Conservation (phyloP, 2,329 filamentous ascomycete species). For the Dendryphion nanum region DNA sequence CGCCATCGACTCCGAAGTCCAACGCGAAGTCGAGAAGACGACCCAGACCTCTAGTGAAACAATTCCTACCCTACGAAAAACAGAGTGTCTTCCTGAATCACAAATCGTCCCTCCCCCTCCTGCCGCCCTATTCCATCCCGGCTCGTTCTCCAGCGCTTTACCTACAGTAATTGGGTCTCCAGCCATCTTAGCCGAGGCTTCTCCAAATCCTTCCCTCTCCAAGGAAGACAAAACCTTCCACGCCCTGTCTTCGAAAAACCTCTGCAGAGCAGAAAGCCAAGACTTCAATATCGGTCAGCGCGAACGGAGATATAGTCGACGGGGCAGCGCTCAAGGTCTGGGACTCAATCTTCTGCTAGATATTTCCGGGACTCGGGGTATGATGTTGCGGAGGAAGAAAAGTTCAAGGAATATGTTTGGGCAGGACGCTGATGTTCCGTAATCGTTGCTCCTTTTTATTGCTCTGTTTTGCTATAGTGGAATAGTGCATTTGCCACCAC, state of each 20-base stretch:
- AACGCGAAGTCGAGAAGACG: constrained; percentile 7
- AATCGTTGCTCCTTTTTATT: too few relatives aligned
- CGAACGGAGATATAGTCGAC: constrained; percentile 10
- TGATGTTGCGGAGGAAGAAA: constrained; percentile 30
- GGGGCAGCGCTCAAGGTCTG: constrained; percentile 14
- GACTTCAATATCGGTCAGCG: constrained; percentile 9
- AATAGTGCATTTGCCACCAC: too few relatives aligned
- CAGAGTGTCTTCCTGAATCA: constrained; percentile 7
- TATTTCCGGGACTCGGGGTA: constrained; percentile 31
- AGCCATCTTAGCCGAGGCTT: constrained; percentile 1
- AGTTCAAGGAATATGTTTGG: too few relatives aligned
- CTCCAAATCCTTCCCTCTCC: constrained; percentile 6
- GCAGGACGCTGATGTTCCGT: too few relatives aligned
- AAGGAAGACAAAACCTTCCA: neutral
- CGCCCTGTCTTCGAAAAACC: constrained; percentile 1
- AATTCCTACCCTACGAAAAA: constrained; percentile 4
- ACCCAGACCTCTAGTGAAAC: constrained; percentile 6
- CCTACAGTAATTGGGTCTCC: too few relatives aligned
- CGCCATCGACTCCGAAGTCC: constrained; percentile 4
- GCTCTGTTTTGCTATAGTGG: too few relatives aligned
- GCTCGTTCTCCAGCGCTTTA: constrained; percentile 9
- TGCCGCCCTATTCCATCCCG: constrained; percentile 1
- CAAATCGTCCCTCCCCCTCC: constrained; percentile 2
- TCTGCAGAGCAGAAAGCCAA: constrained; percentile 9
- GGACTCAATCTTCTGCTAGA: constrained; percentile 19